Base-by-base conservation (phyloP, 192 early-diverging fungal genomes). In the Linnemannia hyalina region DNA sequence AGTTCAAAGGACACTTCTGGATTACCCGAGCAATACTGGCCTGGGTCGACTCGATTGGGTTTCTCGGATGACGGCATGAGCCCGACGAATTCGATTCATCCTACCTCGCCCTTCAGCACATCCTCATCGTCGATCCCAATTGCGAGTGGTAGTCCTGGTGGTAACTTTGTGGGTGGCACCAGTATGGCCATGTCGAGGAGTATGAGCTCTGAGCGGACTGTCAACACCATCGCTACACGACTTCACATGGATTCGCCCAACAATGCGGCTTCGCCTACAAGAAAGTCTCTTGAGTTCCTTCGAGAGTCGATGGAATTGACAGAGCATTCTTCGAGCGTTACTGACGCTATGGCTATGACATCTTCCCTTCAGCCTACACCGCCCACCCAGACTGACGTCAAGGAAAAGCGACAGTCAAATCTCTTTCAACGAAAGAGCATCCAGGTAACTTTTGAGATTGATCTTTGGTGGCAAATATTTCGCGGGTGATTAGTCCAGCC, bases 11-110 rank as follows among this genome's bases (percentile, higher is more conserved):
- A 81, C 70, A 77, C 84, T 1, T 68, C 75, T 11, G 72, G 54
- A 18, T 11, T 68, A 4, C 75, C 70, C 9, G 76, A 81, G 10
- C 84, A 86, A 38, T 86, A 81, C 55, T 86, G 84, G 84, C 84
- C 84, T 23, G 84, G 84, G 4, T 86, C 84, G 8, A 81, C 69
- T 23, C 73, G 36, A 32, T 20, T 86, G 10, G 71, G 75, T 0
- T 20, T 68, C 0, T 77, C 78, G 18, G 83, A 85, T 47, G 83
- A 85, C 36, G 63, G 71, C 38, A 42, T 57, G n/a, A 85, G 82
- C n/a, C 74, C 82, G 7, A 55, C 26, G 4, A 74, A 75, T 41
- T 65, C 60, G 26, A 35, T 65, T 23, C 60, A 32, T 68, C 68
- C 75, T 9, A 32, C 47, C 3, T 82, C 81, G 13, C 81, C 81